A percentile compares a stretch with the other conserved stretches of the same genome.
These are phyloP conservation scores for Sporothrix dimorphospora DNA, from an alignment of 2,329 filamentous ascomycete genomes.

Conservation along the genomic window DNA sequence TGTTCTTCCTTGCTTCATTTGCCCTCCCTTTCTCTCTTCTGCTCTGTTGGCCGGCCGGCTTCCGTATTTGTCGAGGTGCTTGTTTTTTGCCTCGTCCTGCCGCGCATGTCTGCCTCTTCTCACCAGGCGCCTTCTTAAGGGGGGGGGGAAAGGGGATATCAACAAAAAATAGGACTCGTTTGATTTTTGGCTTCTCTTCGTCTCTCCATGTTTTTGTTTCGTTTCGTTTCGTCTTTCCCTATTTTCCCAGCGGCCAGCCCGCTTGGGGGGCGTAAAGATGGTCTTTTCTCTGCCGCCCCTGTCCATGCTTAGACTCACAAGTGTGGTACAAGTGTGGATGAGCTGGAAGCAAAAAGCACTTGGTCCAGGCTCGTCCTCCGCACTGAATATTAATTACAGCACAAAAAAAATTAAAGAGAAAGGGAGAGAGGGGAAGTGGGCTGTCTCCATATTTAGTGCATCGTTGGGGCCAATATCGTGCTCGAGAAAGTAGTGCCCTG, in stretches of 20 bases:
- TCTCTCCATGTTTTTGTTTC: background rate
- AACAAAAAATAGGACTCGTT: background rate
- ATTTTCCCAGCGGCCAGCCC: background rate
- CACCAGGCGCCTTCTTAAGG: background rate
- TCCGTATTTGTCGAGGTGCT: background rate
- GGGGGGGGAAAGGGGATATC: too few relatives aligned
- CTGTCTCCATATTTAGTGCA: slow-evolving; percentile 7
- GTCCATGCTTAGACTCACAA: slow-evolving; percentile 1
- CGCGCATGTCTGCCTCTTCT: background rate
- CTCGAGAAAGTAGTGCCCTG: background rate
- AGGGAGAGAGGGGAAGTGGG: background rate
- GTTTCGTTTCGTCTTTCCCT: background rate
- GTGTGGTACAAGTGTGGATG: background rate
- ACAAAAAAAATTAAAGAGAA: background rate
- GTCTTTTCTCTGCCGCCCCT: slow-evolving; percentile 8
- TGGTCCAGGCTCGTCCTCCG: background rate
- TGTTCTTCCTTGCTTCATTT: background rate
- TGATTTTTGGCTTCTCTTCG: background rate
- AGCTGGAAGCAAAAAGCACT: background rate
- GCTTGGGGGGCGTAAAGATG: background rate
- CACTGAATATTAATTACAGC: too few relatives aligned
- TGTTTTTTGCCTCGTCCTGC: background rate
- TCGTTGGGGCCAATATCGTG: slow-evolving; percentile 15
- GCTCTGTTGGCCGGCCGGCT: background rate
- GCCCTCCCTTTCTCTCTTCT: too few relatives aligned